Evolutionary conservation across 495 filamentous ascomycete species (phyloP), one percentile per base, ranked within the genome.

Genomic region (Neurospora terricola): DNA sequence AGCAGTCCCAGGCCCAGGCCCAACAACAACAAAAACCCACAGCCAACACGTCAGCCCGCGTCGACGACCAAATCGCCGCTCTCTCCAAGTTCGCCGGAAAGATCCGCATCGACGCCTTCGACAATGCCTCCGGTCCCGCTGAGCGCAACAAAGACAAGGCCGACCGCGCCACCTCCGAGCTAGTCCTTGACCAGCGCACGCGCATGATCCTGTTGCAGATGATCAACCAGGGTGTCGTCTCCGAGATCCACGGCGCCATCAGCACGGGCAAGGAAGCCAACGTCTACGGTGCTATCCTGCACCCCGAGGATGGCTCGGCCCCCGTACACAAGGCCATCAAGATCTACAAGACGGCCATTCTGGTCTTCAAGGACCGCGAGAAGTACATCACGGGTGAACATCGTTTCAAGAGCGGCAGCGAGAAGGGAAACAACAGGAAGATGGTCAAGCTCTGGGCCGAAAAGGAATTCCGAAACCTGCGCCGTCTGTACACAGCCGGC

Each of bases 361-460:
- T 98, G 43, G 93, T 94, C 5, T 99, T 99, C 88, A 98, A 99
- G 83, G 95, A 98, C 82, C 88, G 96, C 54, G 93, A 97, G 78
- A 92, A 92, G 74, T 99, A 99, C 79, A 93, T 98, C 40, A 91
- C 90, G 1, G 96, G 96, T 71, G 96, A 98, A 80, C 93, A 93
- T 81, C 86, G 96, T 38, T 86, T 86, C 78, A 84, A 84, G 73
- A 83, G 87, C 66, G 95, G 94, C 42, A 94, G 94, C 81, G 94
- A 93, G 82, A 98, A 98, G 85, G 91, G 89, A 73, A 95, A 92
- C 82, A 96, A 93, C 81, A 88, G 94, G 5, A 92, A 94, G 69
- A 98, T 97, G 94, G 94, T 99, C 70, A 96, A 97, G 81, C 82
- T 97, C 59, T 99, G 96, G 96, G 96, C 96, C 5, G 94, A 98